These are phyloP conservation scores for Trichoderma gamsii DNA, from an alignment of 495 filamentous ascomycete genomes.

Conservation along the genomic window DNA sequence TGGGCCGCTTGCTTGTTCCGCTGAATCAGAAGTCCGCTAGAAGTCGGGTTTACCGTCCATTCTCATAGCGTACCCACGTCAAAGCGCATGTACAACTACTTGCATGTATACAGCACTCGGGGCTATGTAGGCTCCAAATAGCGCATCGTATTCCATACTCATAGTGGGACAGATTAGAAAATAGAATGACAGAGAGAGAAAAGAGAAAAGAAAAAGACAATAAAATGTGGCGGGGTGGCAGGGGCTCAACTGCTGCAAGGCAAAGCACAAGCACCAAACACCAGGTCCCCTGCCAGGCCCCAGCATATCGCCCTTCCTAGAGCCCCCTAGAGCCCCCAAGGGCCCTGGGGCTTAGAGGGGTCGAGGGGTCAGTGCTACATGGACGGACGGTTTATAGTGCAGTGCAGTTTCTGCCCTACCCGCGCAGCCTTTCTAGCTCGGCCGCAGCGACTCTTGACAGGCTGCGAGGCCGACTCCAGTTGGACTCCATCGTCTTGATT, in stretches of 20 bases:
- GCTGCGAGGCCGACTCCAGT: too few relatives aligned
- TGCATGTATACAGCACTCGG: too few relatives aligned
- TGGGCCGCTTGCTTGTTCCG: too few relatives aligned
- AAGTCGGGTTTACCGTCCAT: too few relatives aligned
- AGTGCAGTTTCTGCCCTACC: slow-evolving; percentile 7
- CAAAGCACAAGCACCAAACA: too few relatives aligned
- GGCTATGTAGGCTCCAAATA: not conserved
- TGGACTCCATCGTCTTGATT: too few relatives aligned
- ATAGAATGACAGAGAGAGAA: not conserved
- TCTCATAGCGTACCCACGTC: too few relatives aligned
- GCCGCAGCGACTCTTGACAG: not conserved
- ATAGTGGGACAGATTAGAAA: not conserved
- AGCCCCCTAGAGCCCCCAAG: too few relatives aligned
- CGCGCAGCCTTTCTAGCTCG: not conserved
- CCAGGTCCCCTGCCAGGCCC: not conserved
- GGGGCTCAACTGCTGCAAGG: slow-evolving; percentile 4
- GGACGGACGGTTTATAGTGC: not conserved
- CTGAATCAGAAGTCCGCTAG: too few relatives aligned
- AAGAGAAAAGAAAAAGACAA: not conserved
- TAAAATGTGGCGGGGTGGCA: not conserved
- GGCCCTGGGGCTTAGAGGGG: too few relatives aligned
- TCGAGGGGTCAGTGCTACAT: not conserved
- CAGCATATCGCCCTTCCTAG: not conserved
- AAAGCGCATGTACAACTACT: too few relatives aligned
- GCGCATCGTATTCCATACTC: not conserved